A percentile compares a stretch with the other conserved stretches of the same genome.
Conservation (phyloP, 2,329 filamentous ascomycete genomes). For the Monosporascus sp. region DNA sequence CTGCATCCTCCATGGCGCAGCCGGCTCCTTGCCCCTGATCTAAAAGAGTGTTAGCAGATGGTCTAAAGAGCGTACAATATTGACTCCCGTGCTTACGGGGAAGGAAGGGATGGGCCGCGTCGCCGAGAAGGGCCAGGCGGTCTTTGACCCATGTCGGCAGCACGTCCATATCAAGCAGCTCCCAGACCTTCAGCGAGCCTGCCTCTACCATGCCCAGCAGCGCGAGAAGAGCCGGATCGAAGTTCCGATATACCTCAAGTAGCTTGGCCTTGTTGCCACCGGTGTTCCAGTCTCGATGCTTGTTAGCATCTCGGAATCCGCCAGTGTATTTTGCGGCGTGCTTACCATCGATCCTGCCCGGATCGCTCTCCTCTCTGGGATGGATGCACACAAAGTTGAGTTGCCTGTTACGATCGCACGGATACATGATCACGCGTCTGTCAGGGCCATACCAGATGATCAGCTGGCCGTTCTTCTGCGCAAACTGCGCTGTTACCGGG, state of each 20-base stretch:
- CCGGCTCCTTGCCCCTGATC: constrained; percentile 36
- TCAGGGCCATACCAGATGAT: constrained; percentile 36
- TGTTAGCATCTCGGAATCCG: too few relatives aligned
- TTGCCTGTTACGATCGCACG: constrained; percentile 36
- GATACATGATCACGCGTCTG: constrained; percentile 41
- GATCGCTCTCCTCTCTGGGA: constrained; percentile 22
- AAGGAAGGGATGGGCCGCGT: constrained; percentile 64
- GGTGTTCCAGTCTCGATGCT: too few relatives aligned
- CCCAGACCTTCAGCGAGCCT: constrained; percentile 48
- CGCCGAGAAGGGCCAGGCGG: constrained; percentile 54
- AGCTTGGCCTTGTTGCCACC: constrained; percentile 26
- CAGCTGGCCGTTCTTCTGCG: constrained; percentile 23
- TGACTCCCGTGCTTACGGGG: constrained; percentile 37
- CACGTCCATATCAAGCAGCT: constrained; percentile 55
- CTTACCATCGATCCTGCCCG: too few relatives aligned
- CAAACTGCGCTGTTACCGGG: constrained; percentile 27
- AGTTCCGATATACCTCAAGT: constrained; percentile 34
- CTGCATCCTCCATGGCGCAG: constrained; percentile 63
- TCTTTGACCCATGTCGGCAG: constrained; percentile 50
- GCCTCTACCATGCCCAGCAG: constrained; percentile 39
- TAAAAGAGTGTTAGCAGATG: constrained; percentile 6
- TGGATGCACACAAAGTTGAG: constrained; percentile 49
- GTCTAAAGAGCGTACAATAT: neutral
- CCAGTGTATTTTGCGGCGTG: too few relatives aligned
- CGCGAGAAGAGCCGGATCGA: constrained; percentile 33